phyloP scores from a whole-genome alignment of 2,329 filamentous ascomycete genomes.

The Leptodontidium sp. region DNA sequence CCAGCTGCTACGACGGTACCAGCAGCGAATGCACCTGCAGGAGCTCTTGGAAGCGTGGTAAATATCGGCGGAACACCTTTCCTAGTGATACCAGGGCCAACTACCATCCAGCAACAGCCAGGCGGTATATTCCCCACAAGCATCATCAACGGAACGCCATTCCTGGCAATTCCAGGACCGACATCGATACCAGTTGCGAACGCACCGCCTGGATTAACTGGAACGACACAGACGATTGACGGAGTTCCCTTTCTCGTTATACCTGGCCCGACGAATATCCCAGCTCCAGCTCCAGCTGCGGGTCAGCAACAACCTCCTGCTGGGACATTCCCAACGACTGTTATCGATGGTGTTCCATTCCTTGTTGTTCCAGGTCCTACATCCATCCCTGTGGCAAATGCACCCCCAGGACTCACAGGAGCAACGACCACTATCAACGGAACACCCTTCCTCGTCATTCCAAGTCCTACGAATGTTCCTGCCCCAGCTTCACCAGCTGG shows the following conservation, averaged over 20 bases:
- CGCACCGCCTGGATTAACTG: slow-evolving; percentile 28
- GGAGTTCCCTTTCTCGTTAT: slow-evolving; percentile 27
- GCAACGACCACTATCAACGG: slow-evolving; percentile 11
- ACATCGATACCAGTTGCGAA: slow-evolving; percentile 25
- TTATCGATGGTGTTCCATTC: not conserved
- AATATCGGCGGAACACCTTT: slow-evolving; percentile 22
- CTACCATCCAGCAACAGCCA: slow-evolving; percentile 15
- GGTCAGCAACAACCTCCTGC: not conserved
- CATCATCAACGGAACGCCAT: slow-evolving; percentile 18
- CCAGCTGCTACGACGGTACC: slow-evolving; percentile 24
- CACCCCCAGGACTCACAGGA: not conserved
- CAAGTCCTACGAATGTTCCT: slow-evolving; percentile 22
- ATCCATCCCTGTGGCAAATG: not conserved
- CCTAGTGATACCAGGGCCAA: slow-evolving; percentile 23
- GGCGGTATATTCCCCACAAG: slow-evolving; percentile 12
- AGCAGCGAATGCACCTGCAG: slow-evolving; percentile 18
- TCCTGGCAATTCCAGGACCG: slow-evolving; percentile 24
- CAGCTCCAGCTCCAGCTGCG: not conserved
- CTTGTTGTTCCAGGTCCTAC: not conserved
- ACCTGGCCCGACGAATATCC: slow-evolving; percentile 23
- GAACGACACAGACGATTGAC: slow-evolving; percentile 23
- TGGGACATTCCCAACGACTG: not conserved
- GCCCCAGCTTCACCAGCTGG: not conserved
- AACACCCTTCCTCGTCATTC: not conserved
- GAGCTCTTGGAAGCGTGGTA: slow-evolving; percentile 15